These are phyloP conservation scores for Sphagnurus paluster DNA, from an alignment of 1,284 basidiomycete species.

Conservation along the genomic window DNA sequence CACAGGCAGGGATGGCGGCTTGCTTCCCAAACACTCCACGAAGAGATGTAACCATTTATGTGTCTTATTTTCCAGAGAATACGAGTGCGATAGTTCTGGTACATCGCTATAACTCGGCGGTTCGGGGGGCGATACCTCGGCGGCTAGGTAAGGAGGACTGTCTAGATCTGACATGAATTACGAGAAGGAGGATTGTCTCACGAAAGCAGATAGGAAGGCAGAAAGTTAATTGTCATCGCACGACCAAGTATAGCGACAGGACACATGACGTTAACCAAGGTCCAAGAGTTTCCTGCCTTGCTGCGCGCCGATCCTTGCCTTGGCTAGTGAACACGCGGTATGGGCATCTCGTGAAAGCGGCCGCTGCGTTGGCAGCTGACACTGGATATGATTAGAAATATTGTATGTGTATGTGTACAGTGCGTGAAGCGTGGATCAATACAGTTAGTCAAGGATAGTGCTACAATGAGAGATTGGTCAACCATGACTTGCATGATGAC, in stretches of 20 bases:
- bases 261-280: too few species aligned
- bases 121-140: too few species aligned
- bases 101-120: conserved; percentile 14
- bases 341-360: not conserved
- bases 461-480: conserved; percentile 14
- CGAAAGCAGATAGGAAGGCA: too few species aligned
- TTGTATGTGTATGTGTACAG: conserved; percentile 9
- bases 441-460: conserved; percentile 14
- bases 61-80: conserved; percentile 42
- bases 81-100: conserved; percentile 29
- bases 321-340: not conserved
- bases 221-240: too few species aligned
- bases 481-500: conserved; percentile 21
- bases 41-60: conserved; percentile 43
- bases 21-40: conserved; percentile 40
- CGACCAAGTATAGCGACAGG: too few species aligned
- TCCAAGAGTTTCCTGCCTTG: too few species aligned
- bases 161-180: too few species aligned
- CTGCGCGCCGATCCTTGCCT: too few species aligned
- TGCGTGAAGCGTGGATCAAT: conserved; percentile 2
- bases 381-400: conserved; percentile 7
- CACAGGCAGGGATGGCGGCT: conserved; percentile 32
- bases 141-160: too few species aligned
- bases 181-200: too few species aligned
- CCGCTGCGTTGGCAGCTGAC: not conserved